Percentiles rank a stretch among this genome's conserved stretches.
These are phyloP conservation scores for Barnettozyma sucrosica DNA, from an alignment of 805 yeast genomes.

Conservation along the genomic window DNA sequence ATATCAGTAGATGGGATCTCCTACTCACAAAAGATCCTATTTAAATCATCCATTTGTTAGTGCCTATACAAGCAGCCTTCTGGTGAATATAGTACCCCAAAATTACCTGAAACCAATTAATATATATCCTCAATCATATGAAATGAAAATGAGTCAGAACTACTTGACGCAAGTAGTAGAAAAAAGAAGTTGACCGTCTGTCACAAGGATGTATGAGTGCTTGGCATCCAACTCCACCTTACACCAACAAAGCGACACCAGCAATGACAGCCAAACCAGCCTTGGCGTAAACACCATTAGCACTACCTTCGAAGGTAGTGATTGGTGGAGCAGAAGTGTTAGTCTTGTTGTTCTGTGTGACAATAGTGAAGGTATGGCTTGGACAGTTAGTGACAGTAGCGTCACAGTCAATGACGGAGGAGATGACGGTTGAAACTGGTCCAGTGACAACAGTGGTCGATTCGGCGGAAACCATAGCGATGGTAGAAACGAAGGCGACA, in stretches of 20 bases:
- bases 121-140: not conserved
- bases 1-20: too few relatives aligned
- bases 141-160: not conserved
- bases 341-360: slow-evolving; percentile 11
- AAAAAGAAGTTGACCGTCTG: too few relatives aligned
- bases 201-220: too few relatives aligned
- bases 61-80: not conserved
- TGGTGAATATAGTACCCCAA: not conserved
- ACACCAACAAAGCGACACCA: slow-evolving; percentile 27
- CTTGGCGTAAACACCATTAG: slow-evolving; percentile 21
- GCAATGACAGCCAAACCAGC: slow-evolving; percentile 28
- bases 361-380: slow-evolving; percentile 2
- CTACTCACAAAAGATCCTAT: not conserved
- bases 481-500: slow-evolving; percentile 24
- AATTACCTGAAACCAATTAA: not conserved
- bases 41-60: not conserved
- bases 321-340: slow-evolving; percentile 23
- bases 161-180: too few relatives aligned
- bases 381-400: slow-evolving; percentile 13
- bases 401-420: slow-evolving; percentile 17
- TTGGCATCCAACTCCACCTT: too few relatives aligned
- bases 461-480: slow-evolving; percentile 23
- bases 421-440: slow-evolving; percentile 6
- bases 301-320: slow-evolving; percentile 27
- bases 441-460: slow-evolving; percentile 11